A percentile compares a stretch with the other conserved stretches of the same genome.
Conservation (phyloP, 208 protist genomes). For the Lotmaria passim region DNA sequence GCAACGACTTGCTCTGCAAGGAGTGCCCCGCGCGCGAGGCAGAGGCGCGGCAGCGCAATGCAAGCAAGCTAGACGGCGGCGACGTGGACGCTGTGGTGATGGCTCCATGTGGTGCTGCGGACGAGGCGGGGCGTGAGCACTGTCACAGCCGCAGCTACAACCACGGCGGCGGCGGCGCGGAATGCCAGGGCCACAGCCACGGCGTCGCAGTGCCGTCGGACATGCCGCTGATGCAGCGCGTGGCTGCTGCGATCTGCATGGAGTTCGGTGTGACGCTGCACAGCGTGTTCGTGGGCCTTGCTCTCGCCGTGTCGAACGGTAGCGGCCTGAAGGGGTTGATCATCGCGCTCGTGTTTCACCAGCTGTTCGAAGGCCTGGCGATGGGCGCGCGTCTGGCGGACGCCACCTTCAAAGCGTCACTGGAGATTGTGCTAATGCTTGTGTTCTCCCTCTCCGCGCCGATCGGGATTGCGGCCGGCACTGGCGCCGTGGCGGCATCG, state of each 20-base stretch:
- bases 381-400: constrained; percentile 65
- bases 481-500: constrained; percentile 27
- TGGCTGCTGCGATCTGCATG: constrained; percentile 61
- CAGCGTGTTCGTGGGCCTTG: constrained; percentile 68
- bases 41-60: neutral
- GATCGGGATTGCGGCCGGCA: constrained; percentile 43
- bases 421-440: constrained; percentile 45
- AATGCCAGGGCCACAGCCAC: constrained; percentile 33
- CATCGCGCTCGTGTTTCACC: constrained; percentile 69
- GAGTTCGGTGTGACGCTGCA: constrained; percentile 73
- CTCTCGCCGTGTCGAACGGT: constrained; percentile 48
- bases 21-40: constrained; percentile 14
- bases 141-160: no score
- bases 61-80: neutral
- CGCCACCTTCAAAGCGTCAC: constrained; percentile 37
- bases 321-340: constrained; percentile 40
- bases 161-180: no score
- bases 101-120: no score
- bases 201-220: constrained; percentile 17
- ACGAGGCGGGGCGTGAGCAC: no score
- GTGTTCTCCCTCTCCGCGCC: constrained; percentile 63
- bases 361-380: constrained; percentile 74
- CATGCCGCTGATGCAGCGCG: constrained; percentile 20
- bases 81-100: no score
- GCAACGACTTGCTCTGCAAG: constrained; percentile 13